phyloP scores from a whole-genome alignment of 345 rosid species.

The Physaria fendleri region DNA sequence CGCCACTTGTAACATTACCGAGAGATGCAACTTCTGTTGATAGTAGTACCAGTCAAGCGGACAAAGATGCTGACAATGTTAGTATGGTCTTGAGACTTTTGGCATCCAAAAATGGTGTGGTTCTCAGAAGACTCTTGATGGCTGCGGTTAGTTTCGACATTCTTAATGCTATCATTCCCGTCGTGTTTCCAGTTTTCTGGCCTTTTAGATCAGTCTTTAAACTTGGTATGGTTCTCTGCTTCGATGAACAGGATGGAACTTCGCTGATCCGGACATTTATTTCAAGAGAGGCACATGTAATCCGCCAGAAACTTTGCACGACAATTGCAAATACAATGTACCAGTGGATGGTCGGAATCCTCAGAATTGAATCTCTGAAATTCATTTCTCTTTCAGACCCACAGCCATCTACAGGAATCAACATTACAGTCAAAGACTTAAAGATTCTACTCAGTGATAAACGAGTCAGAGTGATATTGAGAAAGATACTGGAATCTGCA shows the following conservation, averaged over 20 bases:
- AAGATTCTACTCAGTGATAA: slow-evolving; percentile 47
- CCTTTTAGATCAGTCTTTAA: neutral
- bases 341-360: slow-evolving; percentile 44
- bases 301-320: slow-evolving; percentile 53
- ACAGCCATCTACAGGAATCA: slow-evolving; percentile 33
- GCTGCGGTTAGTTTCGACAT: slow-evolving; percentile 63
- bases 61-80: slow-evolving; percentile 41
- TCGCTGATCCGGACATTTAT: slow-evolving; percentile 62
- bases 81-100: slow-evolving; percentile 57
- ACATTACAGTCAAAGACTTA: slow-evolving; percentile 37
- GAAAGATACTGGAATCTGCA: slow-evolving; percentile 47
- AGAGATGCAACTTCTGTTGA: slow-evolving; percentile 34
- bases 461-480: slow-evolving; percentile 60
- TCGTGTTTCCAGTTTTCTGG: neutral
- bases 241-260: slow-evolving; percentile 62
- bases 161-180: neutral
- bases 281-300: slow-evolving; percentile 59
- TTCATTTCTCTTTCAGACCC: slow-evolving; percentile 30
- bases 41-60: slow-evolving; percentile 28
- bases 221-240: slow-evolving; percentile 13
- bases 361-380: slow-evolving; percentile 22
- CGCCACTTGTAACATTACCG: slow-evolving; percentile 30
- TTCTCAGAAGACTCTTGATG: slow-evolving; percentile 79
- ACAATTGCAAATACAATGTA: slow-evolving; percentile 49
- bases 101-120: slow-evolving; percentile 71